A percentile compares a stretch with the other conserved stretches of the same genome.
Evolutionary conservation across 768 basidiomycete species (phyloP).

Genomic region (Serendipita indica): DNA sequence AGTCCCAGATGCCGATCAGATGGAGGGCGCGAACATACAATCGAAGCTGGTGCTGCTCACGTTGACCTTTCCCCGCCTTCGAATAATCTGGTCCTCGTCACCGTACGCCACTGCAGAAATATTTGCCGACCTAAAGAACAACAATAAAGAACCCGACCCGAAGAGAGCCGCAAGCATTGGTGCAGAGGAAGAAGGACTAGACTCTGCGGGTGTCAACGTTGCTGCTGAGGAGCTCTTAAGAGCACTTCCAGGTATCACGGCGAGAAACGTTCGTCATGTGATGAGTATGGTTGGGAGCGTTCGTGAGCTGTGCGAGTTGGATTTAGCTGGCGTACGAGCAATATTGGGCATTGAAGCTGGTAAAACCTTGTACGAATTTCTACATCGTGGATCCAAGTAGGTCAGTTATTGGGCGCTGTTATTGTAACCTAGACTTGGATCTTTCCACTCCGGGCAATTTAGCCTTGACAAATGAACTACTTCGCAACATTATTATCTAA

Average conservation of each 20-base stretch:
- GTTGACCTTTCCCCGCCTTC: conserved; percentile 77
- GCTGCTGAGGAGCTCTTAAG: conserved; percentile 74
- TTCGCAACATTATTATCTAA: conserved; percentile 63
- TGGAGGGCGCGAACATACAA: conserved; percentile 48
- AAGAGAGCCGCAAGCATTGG: conserved; percentile 63
- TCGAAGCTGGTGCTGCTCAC: conserved; percentile 86
- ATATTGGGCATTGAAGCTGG: conserved; percentile 73
- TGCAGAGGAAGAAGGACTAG: conserved; percentile 56
- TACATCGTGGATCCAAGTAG: conserved; percentile 40
- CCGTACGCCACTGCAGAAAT: conserved; percentile 85
- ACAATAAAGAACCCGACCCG: conserved; percentile 68
- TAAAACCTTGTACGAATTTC: conserved; percentile 63
- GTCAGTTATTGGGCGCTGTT: background rate
- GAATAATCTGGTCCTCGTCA: conserved; percentile 95
- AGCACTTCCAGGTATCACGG: conserved; percentile 67
- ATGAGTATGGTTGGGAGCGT: conserved; percentile 70
- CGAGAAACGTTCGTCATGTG: conserved; percentile 73
- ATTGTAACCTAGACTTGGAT: background rate
- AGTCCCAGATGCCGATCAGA: conserved; percentile 21
- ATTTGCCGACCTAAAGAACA: conserved; percentile 78
- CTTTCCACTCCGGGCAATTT: background rate
- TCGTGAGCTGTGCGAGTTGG: conserved; percentile 54
- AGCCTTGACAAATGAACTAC: conserved; percentile 50
- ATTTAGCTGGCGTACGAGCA: conserved; percentile 44
- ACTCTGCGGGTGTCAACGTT: conserved; percentile 51